Conservation (phyloP, 1,284 basidiomycete genomes). For the Cutaneotrichosporon mucoides region DNA sequence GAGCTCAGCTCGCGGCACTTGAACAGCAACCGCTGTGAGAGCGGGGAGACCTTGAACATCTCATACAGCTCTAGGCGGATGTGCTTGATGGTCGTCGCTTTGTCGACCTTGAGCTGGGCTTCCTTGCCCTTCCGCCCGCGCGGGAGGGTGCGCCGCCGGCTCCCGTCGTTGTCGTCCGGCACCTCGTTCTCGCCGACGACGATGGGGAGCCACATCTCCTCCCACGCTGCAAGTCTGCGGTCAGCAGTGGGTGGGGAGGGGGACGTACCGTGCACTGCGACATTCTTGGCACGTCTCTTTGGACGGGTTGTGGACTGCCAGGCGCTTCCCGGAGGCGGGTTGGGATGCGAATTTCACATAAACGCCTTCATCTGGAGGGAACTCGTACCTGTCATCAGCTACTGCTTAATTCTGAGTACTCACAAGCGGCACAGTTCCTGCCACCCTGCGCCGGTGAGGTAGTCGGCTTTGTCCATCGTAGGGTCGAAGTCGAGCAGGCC, state of each 20-base stretch:
- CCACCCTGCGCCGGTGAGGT: slow-evolving; percentile 28
- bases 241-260: neutral
- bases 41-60: slow-evolving; percentile 23
- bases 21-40: slow-evolving; percentile 27
- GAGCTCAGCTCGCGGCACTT: slow-evolving; percentile 23
- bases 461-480: slow-evolving; percentile 17
- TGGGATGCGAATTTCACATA: slow-evolving; percentile 16
- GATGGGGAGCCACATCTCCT: slow-evolving; percentile 18
- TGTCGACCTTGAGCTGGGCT: slow-evolving; percentile 18
- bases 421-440: slow-evolving; percentile 22
- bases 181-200: slow-evolving; percentile 5
- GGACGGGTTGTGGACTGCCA: neutral
- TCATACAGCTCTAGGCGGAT: slow-evolving; percentile 31
- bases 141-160: neutral
- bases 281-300: slow-evolving; percentile 16
- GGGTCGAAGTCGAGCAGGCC: slow-evolving; percentile 37
- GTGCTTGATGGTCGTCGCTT: slow-evolving; percentile 28
- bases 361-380: slow-evolving; percentile 16
- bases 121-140: slow-evolving; percentile 1
- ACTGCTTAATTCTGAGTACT: slow-evolving; percentile 2
- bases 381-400: slow-evolving; percentile 20
- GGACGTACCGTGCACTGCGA: slow-evolving; percentile 6
- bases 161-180: neutral
- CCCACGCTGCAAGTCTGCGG: slow-evolving; percentile 19
- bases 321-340: neutral